Conservation (phyloP, 1,139 yeast species). For the Taphrina pruni region DNA sequence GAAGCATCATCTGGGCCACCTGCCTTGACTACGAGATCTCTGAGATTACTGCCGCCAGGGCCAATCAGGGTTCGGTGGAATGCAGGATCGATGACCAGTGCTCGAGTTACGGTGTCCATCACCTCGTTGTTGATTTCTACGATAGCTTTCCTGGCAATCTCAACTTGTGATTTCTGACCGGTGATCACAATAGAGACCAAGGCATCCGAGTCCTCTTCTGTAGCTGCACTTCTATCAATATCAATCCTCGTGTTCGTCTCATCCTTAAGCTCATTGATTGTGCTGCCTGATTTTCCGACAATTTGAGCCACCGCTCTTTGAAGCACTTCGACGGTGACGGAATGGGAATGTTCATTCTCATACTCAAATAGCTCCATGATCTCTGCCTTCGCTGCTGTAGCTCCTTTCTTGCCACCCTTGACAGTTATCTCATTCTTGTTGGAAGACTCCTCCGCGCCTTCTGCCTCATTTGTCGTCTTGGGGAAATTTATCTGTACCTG, state of each 20-base stretch:
- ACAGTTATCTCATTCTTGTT: slow-evolving; percentile 69
- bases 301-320: slow-evolving; percentile 75
- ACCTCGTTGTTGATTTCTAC: slow-evolving; percentile 68
- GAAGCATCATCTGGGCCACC: slow-evolving; percentile 65
- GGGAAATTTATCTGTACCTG: slow-evolving; percentile 84
- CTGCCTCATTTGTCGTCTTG: slow-evolving; percentile 44
- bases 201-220: slow-evolving; percentile 46
- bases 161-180: slow-evolving; percentile 82
- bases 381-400: slow-evolving; percentile 83
- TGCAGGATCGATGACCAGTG: slow-evolving; percentile 74
- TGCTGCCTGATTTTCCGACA: slow-evolving; percentile 88
- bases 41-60: slow-evolving; percentile 74
- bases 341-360: slow-evolving; percentile 85
- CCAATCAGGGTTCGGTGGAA: slow-evolving; percentile 84
- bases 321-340: slow-evolving; percentile 69
- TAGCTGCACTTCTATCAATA: slow-evolving; percentile 60
- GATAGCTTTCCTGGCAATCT: slow-evolving; percentile 71
- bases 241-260: slow-evolving; percentile 78
- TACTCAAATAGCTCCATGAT: slow-evolving; percentile 80
- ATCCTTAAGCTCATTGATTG: slow-evolving; percentile 80
- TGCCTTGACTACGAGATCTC: slow-evolving; percentile 76
- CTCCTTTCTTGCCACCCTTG: slow-evolving; percentile 92
- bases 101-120: slow-evolving; percentile 67
- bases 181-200: slow-evolving; percentile 68
- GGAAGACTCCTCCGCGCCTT: slow-evolving; percentile 49